phyloP scores from a whole-genome alignment of 495 filamentous ascomycete genomes.

The Jackrogersella multiformis region DNA sequence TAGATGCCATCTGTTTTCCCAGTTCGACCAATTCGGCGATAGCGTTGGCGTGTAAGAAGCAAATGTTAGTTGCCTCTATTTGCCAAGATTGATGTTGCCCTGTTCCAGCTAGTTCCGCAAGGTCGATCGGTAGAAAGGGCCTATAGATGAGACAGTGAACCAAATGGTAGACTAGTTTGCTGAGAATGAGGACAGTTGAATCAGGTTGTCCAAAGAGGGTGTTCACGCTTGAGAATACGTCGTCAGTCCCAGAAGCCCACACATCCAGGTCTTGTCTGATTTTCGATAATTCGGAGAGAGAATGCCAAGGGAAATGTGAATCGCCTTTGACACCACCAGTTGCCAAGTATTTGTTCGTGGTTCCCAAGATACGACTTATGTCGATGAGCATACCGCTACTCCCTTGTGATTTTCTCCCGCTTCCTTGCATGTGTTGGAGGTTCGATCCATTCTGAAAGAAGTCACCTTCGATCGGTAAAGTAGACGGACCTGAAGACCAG shows the following conservation, averaged over 20 bases:
- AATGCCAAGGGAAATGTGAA: constrained; percentile 89
- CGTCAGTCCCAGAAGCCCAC: constrained; percentile 83
- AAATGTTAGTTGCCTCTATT: constrained; percentile 85
- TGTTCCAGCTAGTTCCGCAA: constrained; percentile 77
- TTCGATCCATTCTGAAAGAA: constrained; percentile 79
- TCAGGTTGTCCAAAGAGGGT: constrained; percentile 79
- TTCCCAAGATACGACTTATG: constrained; percentile 80
- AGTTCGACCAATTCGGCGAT: constrained; percentile 85
- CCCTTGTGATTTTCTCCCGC: constrained; percentile 72
- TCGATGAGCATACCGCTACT: constrained; percentile 80
- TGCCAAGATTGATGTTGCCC: constrained; percentile 92
- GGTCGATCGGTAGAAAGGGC: constrained; percentile 83
- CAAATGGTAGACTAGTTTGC: constrained; percentile 85
- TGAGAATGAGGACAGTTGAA: constrained; percentile 78
- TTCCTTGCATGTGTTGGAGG: constrained; percentile 71
- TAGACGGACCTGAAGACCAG: constrained; percentile 64
- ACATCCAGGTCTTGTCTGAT: constrained; percentile 85
- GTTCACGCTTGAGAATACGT: constrained; percentile 78
- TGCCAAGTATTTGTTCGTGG: constrained; percentile 84
- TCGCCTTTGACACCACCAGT: constrained; percentile 88
- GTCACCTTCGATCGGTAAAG: constrained; percentile 72
- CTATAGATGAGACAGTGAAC: constrained; percentile 86
- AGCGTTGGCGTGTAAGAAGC: constrained; percentile 86
- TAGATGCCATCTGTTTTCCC: constrained; percentile 68
- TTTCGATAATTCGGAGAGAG: constrained; percentile 82